Base-by-base conservation (phyloP, 805 yeast species). In the Schizosaccharomyces osmophilus region DNA sequence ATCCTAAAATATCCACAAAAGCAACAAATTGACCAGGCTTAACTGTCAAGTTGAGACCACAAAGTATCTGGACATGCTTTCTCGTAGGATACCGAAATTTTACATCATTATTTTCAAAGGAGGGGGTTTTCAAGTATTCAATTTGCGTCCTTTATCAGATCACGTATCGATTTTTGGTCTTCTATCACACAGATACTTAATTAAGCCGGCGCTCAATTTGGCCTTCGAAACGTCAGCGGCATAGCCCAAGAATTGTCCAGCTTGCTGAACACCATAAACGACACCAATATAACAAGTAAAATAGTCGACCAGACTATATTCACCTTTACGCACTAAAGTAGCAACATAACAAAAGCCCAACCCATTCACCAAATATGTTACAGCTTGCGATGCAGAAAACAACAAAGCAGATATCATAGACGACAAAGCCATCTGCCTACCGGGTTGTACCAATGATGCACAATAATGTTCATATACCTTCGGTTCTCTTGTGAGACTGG, bases 1-100 rank as follows among this genome's bases (percentile, higher is more conserved):
- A 67, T 13, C 95, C 29, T 85, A 82, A 3, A 89, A 94, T 83
- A 1, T 95, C 96, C 22, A 87, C 95, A 66, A 87, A 79, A 8
- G 95, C 96, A 43, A 87, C 89, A 67, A 84, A 86, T 66, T 82
- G 72, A 6, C 95, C 95, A 5, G 89, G 84, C 13, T 88, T 87
- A 79, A 69, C 63, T 2, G 57, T 48, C 24, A 69, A 62, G 59
- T 64, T 63, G 26, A 69, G 62, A 51, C 69, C 68, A 2, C 62
- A 62, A 11, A 69, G 63, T 22, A 69, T 68, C n/a, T 67, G 64
- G 15, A 67, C 68, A 15, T 68, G 66, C 6, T 66, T 64, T 4
- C 72, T 65, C 3, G 72, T 67, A 2, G 72, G 72, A 61, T 69
- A 69, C n/a, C 67, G 62, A 63, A 69, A 69, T 24, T 63, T 63